Evolutionary conservation across 768 basidiomycete genomes (phyloP), one percentile per base, ranked within the genome.

Genomic region (Brasilioporus rufonigricans): DNA sequence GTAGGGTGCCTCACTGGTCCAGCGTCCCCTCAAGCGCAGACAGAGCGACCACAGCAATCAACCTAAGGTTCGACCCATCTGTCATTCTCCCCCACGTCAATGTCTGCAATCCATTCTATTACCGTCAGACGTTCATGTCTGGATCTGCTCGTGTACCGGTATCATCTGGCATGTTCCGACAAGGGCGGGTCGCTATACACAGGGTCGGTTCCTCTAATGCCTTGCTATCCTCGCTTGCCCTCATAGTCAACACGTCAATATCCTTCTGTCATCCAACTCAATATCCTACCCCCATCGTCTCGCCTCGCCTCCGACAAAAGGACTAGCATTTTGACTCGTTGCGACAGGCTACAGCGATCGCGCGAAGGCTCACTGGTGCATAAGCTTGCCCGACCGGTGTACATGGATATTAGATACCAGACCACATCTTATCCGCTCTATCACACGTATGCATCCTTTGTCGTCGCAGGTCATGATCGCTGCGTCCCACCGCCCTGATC

Each of bases 1-100:
- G 32, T 32, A 29, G 12, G n/a, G n/a, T n/a, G n/a, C n/a, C n/a
- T n/a, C n/a, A n/a, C 26, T 2, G 32, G 46, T 35, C 18, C 46
- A 55, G 59, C 51, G 27, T 35, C 51, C 32, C 26, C 47, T 31
- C 60, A 18, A 27, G 44, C 54, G 21, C 61, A 32, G 13, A 56
- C 44, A 13, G 51, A 51, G 18, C 51, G 21, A 56, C 43, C 49
- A 13, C 58, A 13, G 24, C 29, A 27, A n/a, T 60, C 50, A 64
- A 51, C 16, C 36, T 8, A 46, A 7, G 33, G 40, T 35, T 44
- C 31, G 13, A 16, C 29, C 46, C 9, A 11, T 48, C 23, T 23
- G 29, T 24, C 21, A 31, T 18, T 26, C 24, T 23, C 58, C 24
- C 40, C 23, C 48, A 16, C 38, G 44, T 39, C 59, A 33, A 18